Conservation (phyloP, 805 yeast genomes). For the Yamadazyma insecticola region DNA sequence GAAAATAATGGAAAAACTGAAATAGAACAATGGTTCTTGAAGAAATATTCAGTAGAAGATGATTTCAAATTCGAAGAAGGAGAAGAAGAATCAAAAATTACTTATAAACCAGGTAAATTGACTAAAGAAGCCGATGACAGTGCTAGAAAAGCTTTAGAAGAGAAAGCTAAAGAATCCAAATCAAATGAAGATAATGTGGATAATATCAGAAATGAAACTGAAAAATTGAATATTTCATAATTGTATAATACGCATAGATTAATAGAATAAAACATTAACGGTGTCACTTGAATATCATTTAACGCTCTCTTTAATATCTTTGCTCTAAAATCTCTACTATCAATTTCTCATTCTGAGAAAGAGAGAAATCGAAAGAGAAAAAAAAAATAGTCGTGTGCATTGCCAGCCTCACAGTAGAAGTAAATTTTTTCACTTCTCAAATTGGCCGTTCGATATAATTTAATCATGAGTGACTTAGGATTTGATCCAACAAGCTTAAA, state of each 20-base stretch:
- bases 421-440: constrained; percentile 4
- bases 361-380: too few relatives aligned
- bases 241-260: too few relatives aligned
- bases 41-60: constrained; percentile 64
- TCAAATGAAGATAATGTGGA: constrained; percentile 3
- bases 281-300: too few relatives aligned
- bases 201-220: too few relatives aligned
- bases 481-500: constrained; percentile 74
- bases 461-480: constrained; percentile 47
- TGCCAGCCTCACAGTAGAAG: too few relatives aligned
- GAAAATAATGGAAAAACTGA: constrained; percentile 72
- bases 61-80: constrained; percentile 41
- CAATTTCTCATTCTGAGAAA: too few relatives aligned
- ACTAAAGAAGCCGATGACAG: constrained; percentile 38
- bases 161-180: constrained; percentile 43
- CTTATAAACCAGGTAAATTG: constrained; percentile 40
- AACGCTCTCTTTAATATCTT: too few relatives aligned
- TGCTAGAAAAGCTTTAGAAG: constrained; percentile 19
- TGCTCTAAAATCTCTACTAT: too few relatives aligned
- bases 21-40: constrained; percentile 72
- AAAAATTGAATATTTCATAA: too few relatives aligned
- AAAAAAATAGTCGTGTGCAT: constrained; percentile 9
- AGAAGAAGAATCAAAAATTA: constrained; percentile 38
- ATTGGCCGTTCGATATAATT: constrained; percentile 1
- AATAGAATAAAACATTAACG: too few relatives aligned